Evolutionary conservation across 2,329 filamentous ascomycete genomes (phyloP), one percentile per base, ranked within the genome.

Genomic region (Penicillium sp.): DNA sequence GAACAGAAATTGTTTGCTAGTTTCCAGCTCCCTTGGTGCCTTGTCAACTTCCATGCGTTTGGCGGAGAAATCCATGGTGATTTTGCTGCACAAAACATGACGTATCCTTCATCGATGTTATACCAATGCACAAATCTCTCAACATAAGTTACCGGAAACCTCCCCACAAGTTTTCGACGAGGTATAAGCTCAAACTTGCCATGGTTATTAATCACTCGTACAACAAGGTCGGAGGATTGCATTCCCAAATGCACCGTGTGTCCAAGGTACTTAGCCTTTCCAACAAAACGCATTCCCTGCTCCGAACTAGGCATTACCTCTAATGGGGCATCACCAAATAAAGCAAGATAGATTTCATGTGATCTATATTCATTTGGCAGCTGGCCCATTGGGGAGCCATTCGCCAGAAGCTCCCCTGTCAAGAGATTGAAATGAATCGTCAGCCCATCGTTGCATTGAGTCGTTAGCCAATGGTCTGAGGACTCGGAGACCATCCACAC

Each of bases 71-170:
- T 40, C 72, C 72, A 77, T 9, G 67, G 60, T 3, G 59, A 49
- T 1, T 56, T 46, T 5, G 65, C 47, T 8, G 64, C 66, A 5
- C 69, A 60, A 54, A 74, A 71, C 53, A 72, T 67, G n/a, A 76
- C 52, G 18, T 55, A 54, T 0, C 62, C 60, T 0, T 52, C 62
- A 0, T 61, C 45, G 1, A 66, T 3, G 21, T 77, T 61, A 46
- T 79, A 74, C 81, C 81, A 84, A 55, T 83, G 80, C 0, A 72
- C 67, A 52, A 71, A 76, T 0, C 74, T 60, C 1, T 74, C 46
- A 1, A 78, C 60, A 6, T 83, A 75, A 0, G 60, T 47, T 0
- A 58, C 55, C 12, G 73, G 73, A 7, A 76, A 62, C 26, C 66
- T 62, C 11, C 50, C 59, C 68, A 12, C 12, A 6, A 53, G 18